These are phyloP conservation scores for Pinus albicaulis DNA, from an alignment of 75 land plant genomes.

Conservation along the genomic window DNA sequence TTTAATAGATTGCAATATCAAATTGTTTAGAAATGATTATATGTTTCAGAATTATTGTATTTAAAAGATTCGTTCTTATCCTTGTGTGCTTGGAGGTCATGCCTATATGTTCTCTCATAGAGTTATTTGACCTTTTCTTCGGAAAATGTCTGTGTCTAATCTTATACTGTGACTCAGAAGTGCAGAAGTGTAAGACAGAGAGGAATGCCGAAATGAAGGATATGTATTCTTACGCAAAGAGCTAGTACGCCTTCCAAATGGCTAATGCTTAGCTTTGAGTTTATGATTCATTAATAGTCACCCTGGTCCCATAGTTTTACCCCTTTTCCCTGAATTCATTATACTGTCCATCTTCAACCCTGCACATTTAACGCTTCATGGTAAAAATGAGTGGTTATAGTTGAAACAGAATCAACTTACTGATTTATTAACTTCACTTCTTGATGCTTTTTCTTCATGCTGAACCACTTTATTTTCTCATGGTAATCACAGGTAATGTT, in stretches of 20 bases:
- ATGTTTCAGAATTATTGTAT: not conserved
- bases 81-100: not conserved
- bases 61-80: not conserved
- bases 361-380: not conserved
- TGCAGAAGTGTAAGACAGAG: not conserved
- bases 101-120: not conserved
- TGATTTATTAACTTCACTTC: not conserved
- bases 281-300: not conserved
- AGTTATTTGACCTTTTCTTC: not conserved
- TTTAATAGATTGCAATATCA: not conserved
- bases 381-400: not conserved
- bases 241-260: not conserved
- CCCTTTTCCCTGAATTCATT: not conserved
- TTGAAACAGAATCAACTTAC: not conserved
- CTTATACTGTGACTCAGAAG: not conserved
- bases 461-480: not conserved
- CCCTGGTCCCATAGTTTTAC: not conserved
- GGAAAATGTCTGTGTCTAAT: not conserved
- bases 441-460: not conserved
- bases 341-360: not conserved
- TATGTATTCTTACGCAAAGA: not conserved
- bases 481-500: not conserved
- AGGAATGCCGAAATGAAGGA: not conserved
- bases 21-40: not conserved
- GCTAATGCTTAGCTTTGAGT: not conserved